Evolutionary conservation across 352 stramenopile genomes (phyloP), one percentile per base, ranked within the genome.

Genomic region (Pseudoperonospora humuli): DNA sequence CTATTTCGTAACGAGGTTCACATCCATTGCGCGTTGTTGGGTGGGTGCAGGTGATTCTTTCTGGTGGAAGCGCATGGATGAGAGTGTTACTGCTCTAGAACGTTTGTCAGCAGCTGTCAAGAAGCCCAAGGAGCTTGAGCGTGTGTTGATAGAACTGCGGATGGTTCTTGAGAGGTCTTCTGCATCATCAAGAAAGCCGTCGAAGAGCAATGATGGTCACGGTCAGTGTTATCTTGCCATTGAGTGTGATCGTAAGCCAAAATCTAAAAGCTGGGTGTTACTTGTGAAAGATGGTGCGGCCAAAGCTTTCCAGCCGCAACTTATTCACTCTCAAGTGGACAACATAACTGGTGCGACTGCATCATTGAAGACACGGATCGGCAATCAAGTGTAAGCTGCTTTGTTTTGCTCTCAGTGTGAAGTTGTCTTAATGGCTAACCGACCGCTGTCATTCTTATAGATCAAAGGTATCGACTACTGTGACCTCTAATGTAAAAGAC

Each of bases 31-130:
- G 9, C 25, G 17, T 31, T 24, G 11, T 19, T 21, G 14, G 25
- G 31, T n/a, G 10, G 34, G 9, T 6, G 5, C 17, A 65, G 60
- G 55, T 29, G 55, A 69, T 51, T 67, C 50, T n/a, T 62, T 67
- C 11, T 76, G 69, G 64, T 85, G 72, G 75, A 61, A 77, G 7
- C 62, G 64, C 28, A 57, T 85, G 24, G 61, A 84, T 28, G 57
- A 70, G 13, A 81, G 52, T 7, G 50, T 87, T 31, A 17, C 61
- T 24, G 50, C 57, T 39, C 52, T 85, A 21, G 75, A 87, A 25
- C 57, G 61, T 2, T 47, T 87, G 8, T 62, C 61, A 6, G 36
- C 49, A 20, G 45, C 56, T 14, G 67, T 84, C 3, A 77, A 68
- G 21, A 76, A 76, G n/a, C 67, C 68, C 0, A 61, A 84, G 15